Percentiles rank a stretch among this genome's conserved stretches.
Conservation (phyloP, 257 asterid genomes). For the Ilex aquifolium region DNA sequence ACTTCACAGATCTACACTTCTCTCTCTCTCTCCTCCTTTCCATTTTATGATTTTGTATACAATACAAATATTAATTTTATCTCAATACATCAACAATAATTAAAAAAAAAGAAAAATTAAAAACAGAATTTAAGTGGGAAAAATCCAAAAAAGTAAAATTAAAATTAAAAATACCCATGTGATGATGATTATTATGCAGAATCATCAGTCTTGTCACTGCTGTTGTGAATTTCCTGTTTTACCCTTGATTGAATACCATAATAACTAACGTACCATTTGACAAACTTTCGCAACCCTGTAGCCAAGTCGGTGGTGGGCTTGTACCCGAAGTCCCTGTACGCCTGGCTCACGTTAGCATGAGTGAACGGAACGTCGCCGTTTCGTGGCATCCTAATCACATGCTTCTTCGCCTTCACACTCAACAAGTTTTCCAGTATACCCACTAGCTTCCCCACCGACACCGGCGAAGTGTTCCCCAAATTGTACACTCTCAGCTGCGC, state of each 20-base stretch:
- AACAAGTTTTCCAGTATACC: neutral
- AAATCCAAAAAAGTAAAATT: neutral
- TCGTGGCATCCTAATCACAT: neutral
- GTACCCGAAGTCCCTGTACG: slow-evolving; percentile 2
- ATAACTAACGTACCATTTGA: slow-evolving; percentile 1
- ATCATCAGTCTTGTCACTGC: neutral
- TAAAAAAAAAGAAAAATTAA: no score
- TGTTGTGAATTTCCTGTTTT: neutral
- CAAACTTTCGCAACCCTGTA: neutral
- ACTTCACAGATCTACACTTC: neutral
- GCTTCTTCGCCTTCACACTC: slow-evolving; percentile 2
- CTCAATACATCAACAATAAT: neutral
- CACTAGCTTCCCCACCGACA: slow-evolving; percentile 5
- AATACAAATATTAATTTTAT: neutral
- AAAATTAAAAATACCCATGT: neutral
- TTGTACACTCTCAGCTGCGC: slow-evolving; percentile 4
- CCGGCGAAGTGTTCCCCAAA: slow-evolving; percentile 1
- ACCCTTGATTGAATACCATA: neutral
- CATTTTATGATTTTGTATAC: neutral
- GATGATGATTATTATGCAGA: neutral
- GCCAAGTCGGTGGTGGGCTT: slow-evolving; percentile 3
- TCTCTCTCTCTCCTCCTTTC: neutral
- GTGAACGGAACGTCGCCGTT: slow-evolving; percentile 1
- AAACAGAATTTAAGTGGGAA: neutral
- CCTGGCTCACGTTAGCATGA: neutral